phyloP scores from a whole-genome alignment of 805 yeast species.

The Suhomyces faveliae region DNA sequence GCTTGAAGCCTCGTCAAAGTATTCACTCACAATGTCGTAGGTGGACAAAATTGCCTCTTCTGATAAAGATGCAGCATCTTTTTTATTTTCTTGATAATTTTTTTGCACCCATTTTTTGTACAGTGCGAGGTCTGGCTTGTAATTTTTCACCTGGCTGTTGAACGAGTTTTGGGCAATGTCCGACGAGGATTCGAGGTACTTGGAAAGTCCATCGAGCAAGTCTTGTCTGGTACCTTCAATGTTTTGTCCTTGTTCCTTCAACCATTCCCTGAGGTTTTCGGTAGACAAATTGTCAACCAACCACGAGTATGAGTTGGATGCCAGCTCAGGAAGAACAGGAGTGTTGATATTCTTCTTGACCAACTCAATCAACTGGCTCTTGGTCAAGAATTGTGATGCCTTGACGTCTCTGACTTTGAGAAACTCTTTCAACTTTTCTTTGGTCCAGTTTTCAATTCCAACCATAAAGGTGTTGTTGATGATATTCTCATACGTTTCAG shows the following conservation, averaged over 20 bases:
- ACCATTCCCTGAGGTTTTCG: conserved; percentile 41
- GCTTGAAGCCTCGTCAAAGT: conserved; percentile 20
- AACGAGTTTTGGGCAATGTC: conserved; percentile 9
- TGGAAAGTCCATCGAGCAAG: conserved; percentile 17
- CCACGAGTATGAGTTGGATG: conserved; percentile 21
- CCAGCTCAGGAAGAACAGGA: conserved; percentile 28
- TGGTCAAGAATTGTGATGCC: conserved; percentile 40
- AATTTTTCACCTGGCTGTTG: conserved; percentile 18
- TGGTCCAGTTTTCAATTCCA: conserved; percentile 48
- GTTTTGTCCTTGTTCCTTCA: conserved; percentile 26
- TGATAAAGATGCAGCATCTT: conserved; percentile 13
- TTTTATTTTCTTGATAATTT: conserved; percentile 14
- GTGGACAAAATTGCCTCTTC: conserved; percentile 17
- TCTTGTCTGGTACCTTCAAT: conserved; percentile 26
- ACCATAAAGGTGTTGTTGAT: conserved; percentile 47
- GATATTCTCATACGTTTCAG: conserved; percentile 29
- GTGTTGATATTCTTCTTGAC: conserved; percentile 38
- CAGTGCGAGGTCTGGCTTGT: conserved; percentile 17
- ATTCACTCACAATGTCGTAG: conserved; percentile 17
- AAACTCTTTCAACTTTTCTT: conserved; percentile 42
- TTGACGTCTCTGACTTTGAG: conserved; percentile 41
- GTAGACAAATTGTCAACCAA: conserved; percentile 38
- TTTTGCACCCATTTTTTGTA: conserved; percentile 9
- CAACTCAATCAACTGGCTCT: conserved; percentile 35
- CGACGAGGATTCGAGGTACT: conserved; percentile 10